Base-by-base conservation (phyloP, 106 monocot species). In the Acorus calamus region DNA sequence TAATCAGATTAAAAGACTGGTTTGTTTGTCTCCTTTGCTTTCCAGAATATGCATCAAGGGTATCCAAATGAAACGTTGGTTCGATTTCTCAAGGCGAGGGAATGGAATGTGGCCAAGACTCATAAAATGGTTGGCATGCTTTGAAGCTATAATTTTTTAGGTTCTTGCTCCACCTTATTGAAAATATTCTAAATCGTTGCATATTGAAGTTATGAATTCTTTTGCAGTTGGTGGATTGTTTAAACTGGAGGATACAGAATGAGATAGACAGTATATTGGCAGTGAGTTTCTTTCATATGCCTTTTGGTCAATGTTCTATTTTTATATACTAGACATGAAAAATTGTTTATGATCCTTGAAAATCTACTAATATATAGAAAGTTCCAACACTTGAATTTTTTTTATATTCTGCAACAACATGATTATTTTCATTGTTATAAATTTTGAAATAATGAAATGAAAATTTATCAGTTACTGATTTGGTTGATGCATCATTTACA, bases 191-290 rank as follows among this genome's bases (percentile, higher is more conserved):
- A 41, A 14, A 57, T 3, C 43, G 8, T 14, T 14, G 14, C 28
- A 14, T 58, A 14, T 41, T 58, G 28, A 28, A 28, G 11, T 45
- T 5, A 55, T 44, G 3, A 8, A 54, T 66, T 44, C 5, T 61
- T 56, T 62, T 76, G 61, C 85, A 92, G 92, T 68, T 92, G 28
- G 47, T 82, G 56, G 82, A 88, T 78, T 92, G 82, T 56, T 78
- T 92, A 55, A 84, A 84, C 53, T 92, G 92, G 92, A 92, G 92
- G 78, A 65, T 88, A 61, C 66, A 88, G 61, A 88, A 87, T 71
- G 74, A 76, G 9, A 88, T 92, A 63, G 92, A 92, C 57, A 61
- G 68, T 8, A 92, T 88, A 66, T 60, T 92, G 49, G 46, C 77
- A 7, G 92, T 92, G 68, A 81, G 87, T 77, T 64, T 11, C 46